A percentile compares a stretch with the other conserved stretches of the same genome.
These are phyloP conservation scores for Phalaenopsis aphrodite DNA, from an alignment of 106 monocot genomes.

Conservation along the genomic window DNA sequence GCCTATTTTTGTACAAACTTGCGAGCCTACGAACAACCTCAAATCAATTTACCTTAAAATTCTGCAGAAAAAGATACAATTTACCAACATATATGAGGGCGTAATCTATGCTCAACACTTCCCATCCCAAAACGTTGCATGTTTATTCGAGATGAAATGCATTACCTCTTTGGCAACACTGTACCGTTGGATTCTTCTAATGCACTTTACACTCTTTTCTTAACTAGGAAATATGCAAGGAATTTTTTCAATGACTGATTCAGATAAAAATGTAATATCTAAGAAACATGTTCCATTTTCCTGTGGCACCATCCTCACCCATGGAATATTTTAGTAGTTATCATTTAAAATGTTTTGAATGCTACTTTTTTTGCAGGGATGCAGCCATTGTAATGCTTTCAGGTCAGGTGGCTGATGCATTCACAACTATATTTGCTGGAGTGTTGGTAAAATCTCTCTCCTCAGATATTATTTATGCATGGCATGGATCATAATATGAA, in stretches of 20 bases:
- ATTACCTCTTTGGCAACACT: background rate
- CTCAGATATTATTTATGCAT: background rate
- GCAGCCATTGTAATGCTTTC: slow-evolving; percentile 89
- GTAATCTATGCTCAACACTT: background rate
- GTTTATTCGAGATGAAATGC: background rate
- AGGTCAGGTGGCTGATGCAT: slow-evolving; percentile 86
- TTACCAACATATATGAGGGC: background rate
- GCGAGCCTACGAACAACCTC: background rate
- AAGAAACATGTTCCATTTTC: background rate
- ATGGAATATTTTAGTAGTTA: background rate
- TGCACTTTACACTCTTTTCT: background rate
- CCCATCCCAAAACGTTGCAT: background rate
- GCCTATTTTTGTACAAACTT: background rate
- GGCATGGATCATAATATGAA: background rate
- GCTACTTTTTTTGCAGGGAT: slow-evolving; percentile 33
- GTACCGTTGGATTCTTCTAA: background rate
- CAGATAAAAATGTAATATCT: background rate
- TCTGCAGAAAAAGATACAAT: background rate
- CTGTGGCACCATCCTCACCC: background rate
- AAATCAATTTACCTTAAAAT: background rate
- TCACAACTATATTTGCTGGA: slow-evolving; percentile 77
- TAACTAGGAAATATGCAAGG: background rate
- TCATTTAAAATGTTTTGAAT: background rate
- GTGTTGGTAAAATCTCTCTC: slow-evolving; percentile 45
- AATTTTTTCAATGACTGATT: background rate